A percentile compares a stretch with the other conserved stretches of the same genome.
Evolutionary conservation across 75 land plant genomes (phyloP).

Genomic region (Pseudotsuga menziesii): DNA sequence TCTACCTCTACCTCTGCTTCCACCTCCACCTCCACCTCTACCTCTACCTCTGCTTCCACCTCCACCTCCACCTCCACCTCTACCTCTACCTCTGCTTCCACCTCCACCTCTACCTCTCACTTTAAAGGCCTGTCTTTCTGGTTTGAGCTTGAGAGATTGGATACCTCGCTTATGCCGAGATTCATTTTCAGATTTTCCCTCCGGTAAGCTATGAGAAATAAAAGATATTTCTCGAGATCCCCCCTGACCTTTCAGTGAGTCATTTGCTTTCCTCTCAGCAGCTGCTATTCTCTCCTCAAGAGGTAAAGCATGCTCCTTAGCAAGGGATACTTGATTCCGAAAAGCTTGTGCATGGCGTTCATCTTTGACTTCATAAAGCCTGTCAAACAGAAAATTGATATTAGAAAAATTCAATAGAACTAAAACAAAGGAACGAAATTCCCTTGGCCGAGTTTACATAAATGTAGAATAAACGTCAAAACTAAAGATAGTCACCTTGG

Average conservation of each 20-base stretch:
- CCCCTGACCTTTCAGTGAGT: slow-evolving; percentile 47
- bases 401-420: background rate
- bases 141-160: slow-evolving; percentile 59
- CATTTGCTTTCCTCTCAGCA: slow-evolving; percentile 11
- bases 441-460: background rate
- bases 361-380: slow-evolving; percentile 88
- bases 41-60: slow-evolving; percentile 5
- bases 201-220: slow-evolving; percentile 37
- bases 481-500: slow-evolving; percentile 34
- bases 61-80: slow-evolving; percentile 20
- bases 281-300: slow-evolving; percentile 69
- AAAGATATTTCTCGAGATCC: slow-evolving; percentile 90
- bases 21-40: too few relatives aligned
- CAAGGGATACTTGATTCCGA: slow-evolving; percentile 60
- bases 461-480: background rate
- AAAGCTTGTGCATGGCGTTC: slow-evolving; percentile 94
- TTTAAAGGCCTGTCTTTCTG: slow-evolving; percentile 25
- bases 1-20: too few relatives aligned
- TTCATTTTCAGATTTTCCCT: slow-evolving; percentile 28
- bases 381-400: background rate
- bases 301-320: slow-evolving; percentile 58
- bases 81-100: slow-evolving; percentile 12
- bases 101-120: slow-evolving; percentile 27
- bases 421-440: background rate
- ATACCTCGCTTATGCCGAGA: slow-evolving; percentile 64